Conservation (phyloP, 2,329 filamentous ascomycete genomes). For the Hymenoscyphus occultus region DNA sequence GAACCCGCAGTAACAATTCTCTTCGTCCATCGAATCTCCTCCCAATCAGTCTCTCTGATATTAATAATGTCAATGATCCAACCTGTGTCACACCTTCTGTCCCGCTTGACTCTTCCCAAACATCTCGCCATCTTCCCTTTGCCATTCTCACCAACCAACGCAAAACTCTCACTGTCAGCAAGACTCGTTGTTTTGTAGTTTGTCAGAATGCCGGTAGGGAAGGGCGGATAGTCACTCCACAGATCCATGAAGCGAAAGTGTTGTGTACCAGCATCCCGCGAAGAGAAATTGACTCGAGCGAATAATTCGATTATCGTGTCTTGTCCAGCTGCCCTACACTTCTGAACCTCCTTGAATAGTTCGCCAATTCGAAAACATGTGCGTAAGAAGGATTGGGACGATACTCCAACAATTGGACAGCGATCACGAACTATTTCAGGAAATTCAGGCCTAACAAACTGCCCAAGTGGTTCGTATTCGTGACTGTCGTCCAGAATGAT, state of each 20-base stretch:
- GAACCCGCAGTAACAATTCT: slow-evolving; percentile 39
- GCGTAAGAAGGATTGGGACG: slow-evolving; percentile 46
- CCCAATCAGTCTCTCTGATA: slow-evolving; percentile 51
- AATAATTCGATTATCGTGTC: slow-evolving; percentile 62
- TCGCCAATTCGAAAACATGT: slow-evolving; percentile 65
- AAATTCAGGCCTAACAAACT: slow-evolving; percentile 52
- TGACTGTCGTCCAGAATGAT: slow-evolving; percentile 27
- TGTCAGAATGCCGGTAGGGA: slow-evolving; percentile 45
- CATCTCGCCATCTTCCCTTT: slow-evolving; percentile 44
- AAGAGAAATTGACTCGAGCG: slow-evolving; percentile 56
- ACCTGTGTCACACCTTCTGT: slow-evolving; percentile 37
- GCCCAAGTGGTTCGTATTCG: slow-evolving; percentile 36
- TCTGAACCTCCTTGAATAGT: slow-evolving; percentile 48
- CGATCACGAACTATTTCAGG: slow-evolving; percentile 48
- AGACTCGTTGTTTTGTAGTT: slow-evolving; percentile 46
- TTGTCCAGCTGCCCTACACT: slow-evolving; percentile 45
- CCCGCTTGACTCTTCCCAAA: slow-evolving; percentile 47
- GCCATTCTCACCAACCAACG: slow-evolving; percentile 39
- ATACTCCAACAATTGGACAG: slow-evolving; percentile 52
- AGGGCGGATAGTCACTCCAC: slow-evolving; percentile 56
- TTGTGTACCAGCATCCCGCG: slow-evolving; percentile 52
- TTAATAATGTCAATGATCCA: slow-evolving; percentile 46
- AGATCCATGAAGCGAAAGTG: slow-evolving; percentile 63
- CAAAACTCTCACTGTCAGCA: slow-evolving; percentile 45
- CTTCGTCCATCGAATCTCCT: slow-evolving; percentile 51